Evolutionary conservation across 108 stramenopile genomes (phyloP), one percentile per base, ranked within the genome.

Genomic region (Aureococcus anophagefferens): DNA sequence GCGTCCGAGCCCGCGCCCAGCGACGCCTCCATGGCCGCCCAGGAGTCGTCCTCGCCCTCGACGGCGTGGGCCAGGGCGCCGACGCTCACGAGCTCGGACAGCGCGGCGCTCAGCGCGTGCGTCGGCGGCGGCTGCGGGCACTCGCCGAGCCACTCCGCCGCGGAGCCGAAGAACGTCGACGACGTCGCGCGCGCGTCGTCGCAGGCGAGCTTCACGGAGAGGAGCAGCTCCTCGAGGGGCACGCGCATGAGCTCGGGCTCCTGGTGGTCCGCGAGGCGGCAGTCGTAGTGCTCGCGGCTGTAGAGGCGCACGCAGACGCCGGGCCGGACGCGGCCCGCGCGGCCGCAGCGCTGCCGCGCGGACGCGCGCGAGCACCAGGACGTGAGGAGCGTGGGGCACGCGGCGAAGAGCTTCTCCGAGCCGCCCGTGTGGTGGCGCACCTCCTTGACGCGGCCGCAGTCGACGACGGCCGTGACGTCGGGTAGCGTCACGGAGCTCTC

Each of bases 401-500:
- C 35, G 81, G 93, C 68, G 77, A 81, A 17, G 79, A 89, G 69
- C 81, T 83, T 34, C 34, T 65, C 65, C 16, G 33, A 65, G 37
- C 30, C 11, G 30, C 63, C 18, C 64, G 86, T 89, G 71, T 86
- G 80, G 29, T 82, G 80, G 7, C 77, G 72, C n/a, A 91, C 73
- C 70, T 91, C 88, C n/a, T 89, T 88, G 7, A 88, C 89, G 65
- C 80, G 67, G 0, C 93, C 93, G n/a, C 69, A 69, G 66, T 93
- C 93, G 77, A 93, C 85, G 13, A 91, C 84, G 70, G 85, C 83
- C 33, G 88, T 82, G 4, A 89, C 88, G 85, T 96, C 96, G 35
- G 90, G 89, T 76, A 99, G 94, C 30, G 98, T 99, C 64, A 98
- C 88, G 63, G 88, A 89, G 11, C 94, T 95, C 82, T 95, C 94